phyloP scores from a whole-genome alignment of 140 eudicot genomes.

The Ambrosia hybrid region DNA sequence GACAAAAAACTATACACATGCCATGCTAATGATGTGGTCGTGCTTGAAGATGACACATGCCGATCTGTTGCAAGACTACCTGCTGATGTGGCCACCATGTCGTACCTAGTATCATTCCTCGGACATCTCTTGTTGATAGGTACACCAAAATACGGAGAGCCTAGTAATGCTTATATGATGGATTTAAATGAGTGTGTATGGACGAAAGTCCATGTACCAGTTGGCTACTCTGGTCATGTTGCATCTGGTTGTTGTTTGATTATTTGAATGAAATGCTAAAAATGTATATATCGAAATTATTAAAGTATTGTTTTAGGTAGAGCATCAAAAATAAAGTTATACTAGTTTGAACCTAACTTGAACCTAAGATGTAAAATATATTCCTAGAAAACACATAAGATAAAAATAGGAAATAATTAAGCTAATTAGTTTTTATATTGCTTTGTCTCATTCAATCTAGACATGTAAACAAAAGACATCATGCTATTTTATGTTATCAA shows the following conservation, averaged over 20 bases:
- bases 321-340: too few species aligned
- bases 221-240: too few species aligned
- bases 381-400: too few species aligned
- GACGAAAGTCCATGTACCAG: too few species aligned
- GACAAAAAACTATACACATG: constrained; percentile 31
- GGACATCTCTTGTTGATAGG: constrained; percentile 25
- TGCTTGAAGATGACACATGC: constrained; percentile 8
- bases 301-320: too few species aligned
- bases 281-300: too few species aligned
- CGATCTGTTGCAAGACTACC: constrained; percentile 13
- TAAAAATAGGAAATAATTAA: neutral
- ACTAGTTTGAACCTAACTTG: too few species aligned
- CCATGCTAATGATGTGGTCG: constrained; percentile 25
- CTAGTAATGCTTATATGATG: too few species aligned
- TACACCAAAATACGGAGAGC: constrained; percentile 8
- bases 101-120: neutral
- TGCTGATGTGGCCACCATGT: neutral
- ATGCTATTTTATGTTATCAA: too few species aligned
- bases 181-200: too few species aligned
- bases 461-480: neutral
- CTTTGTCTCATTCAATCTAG: neutral
- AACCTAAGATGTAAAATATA: too few species aligned
- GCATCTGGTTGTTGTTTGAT: too few species aligned
- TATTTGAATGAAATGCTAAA: neutral
- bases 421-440: neutral